These are phyloP conservation scores for Talaromyces borbonicus DNA, from an alignment of 495 filamentous ascomycete genomes.

Conservation along the genomic window DNA sequence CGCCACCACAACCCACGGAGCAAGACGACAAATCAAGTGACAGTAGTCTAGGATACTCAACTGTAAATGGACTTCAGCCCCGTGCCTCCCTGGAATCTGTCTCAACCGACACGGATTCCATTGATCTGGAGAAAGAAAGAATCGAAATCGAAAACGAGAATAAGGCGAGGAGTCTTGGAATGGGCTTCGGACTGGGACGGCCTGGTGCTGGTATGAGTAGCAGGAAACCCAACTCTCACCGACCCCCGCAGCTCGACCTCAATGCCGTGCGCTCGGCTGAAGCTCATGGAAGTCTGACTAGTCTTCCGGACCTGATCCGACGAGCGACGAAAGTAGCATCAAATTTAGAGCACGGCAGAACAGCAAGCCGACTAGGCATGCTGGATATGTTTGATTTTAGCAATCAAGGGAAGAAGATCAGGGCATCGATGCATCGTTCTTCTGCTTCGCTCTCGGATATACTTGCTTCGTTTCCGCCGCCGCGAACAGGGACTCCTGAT, in stretches of 20 bases:
- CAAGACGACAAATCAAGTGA: constrained; percentile 4
- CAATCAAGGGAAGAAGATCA: constrained; percentile 1
- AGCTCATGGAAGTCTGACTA: constrained; percentile 77
- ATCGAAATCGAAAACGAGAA: constrained; percentile 6
- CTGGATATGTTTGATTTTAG: constrained; percentile 24
- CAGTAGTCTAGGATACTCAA: constrained; percentile 1
- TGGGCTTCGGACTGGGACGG: constrained; percentile 11
- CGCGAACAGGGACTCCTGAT: constrained; percentile 50
- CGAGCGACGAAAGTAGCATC: constrained; percentile 80
- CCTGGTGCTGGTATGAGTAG: constrained; percentile 20
- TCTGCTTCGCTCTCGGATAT: constrained; percentile 77
- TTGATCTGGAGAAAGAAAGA: constrained; percentile 4
- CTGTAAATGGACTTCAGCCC: not conserved
- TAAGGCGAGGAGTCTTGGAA: not conserved
- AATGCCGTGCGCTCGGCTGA: constrained; percentile 71
- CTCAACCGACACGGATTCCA: constrained; percentile 5
- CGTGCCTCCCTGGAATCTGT: constrained; percentile 1
- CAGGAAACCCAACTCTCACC: constrained; percentile 32
- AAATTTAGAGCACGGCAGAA: constrained; percentile 78
- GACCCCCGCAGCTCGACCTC: constrained; percentile 70
- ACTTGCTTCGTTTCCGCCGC: constrained; percentile 83
- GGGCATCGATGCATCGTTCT: constrained; percentile 26
- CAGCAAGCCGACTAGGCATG: constrained; percentile 58
- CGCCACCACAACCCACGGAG: not conserved
- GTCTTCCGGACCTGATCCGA: constrained; percentile 80